Base-by-base conservation (phyloP, 257 asterid genomes). In the Solanum tarapatanum region DNA sequence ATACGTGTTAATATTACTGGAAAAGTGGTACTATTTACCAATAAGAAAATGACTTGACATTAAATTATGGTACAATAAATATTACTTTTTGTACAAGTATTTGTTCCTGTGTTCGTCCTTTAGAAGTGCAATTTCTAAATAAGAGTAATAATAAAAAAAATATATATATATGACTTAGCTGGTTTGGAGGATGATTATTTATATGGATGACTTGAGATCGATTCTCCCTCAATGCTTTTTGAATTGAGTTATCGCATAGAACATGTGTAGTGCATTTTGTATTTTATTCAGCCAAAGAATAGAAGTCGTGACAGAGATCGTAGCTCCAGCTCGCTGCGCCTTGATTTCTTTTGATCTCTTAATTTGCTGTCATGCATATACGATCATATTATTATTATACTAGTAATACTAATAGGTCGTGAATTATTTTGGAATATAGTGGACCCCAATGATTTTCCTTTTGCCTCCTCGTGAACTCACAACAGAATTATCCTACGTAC, bases 391-490 rank as follows among this genome's bases (percentile, higher is more conserved):
- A 51, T 32, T 32, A 32, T n/a, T 51, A 51, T 48, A 45, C 17
- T 45, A 51, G 23, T 14, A 5, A 51, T 51, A 51, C 62, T 2
- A 51, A 17, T 85, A 83, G 90, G 88, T 41, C 87, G 74, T 37
- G 35, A 72, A 83, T 51, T 73, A 48, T 83, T 86, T 76, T 37
- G 87, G 66, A 73, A 80, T 86, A 66, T 83, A 80, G 36, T 35
- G 77, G 89, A 43, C 87, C 89, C 91, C 72, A 66, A 36, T 88
- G 74, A 26, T 75, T 84, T 86, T 68, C 82, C 37, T 70, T 77
- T 55, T 86, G 88, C 86, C 90, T n/a, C 87, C 90, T 87, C 91
- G 92, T 91, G 92, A 91, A 88, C 87, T 43, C 62, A 26, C 66
- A 24, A 43, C 84, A 79, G 26, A 79, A 41, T 79, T 79, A 14